These are phyloP conservation scores for Nakataea oryzae DNA, from an alignment of 2,329 filamentous ascomycete genomes.

Conservation along the genomic window DNA sequence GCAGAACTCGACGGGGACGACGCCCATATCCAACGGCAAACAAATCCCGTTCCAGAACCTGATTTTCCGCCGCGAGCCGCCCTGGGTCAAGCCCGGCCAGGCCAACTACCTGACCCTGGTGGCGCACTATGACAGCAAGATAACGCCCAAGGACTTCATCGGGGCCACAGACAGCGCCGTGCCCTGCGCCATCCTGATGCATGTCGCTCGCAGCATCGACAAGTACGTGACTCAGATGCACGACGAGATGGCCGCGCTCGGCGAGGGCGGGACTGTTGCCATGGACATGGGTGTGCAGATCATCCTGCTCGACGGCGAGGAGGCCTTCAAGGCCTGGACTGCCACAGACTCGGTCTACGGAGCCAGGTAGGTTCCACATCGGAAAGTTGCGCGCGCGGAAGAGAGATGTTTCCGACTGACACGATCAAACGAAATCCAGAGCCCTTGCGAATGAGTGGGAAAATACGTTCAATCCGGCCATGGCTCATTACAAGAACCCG, in stretches of 20 bases:
- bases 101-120: slow-evolving; percentile 66
- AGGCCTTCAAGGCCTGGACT: slow-evolving; percentile 67
- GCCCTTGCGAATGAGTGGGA: slow-evolving; percentile 69
- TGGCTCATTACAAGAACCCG: slow-evolving; percentile 58
- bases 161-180: slow-evolving; percentile 78
- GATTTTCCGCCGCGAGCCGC: slow-evolving; percentile 67
- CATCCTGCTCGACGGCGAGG: slow-evolving; percentile 71
- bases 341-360: slow-evolving; percentile 68
- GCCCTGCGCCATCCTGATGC: slow-evolving; percentile 76
- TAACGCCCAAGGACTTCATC: slow-evolving; percentile 63
- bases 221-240: slow-evolving; percentile 64
- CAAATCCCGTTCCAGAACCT: slow-evolving; percentile 68
- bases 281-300: slow-evolving; percentile 71
- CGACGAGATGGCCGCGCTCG: slow-evolving; percentile 52
- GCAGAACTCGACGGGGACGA: slow-evolving; percentile 66
- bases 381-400: not conserved
- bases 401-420: not conserved
- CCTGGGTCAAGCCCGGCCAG: slow-evolving; percentile 60
- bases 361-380: slow-evolving; percentile 39
- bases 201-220: slow-evolving; percentile 63
- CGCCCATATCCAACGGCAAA: slow-evolving; percentile 50
- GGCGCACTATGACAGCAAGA: slow-evolving; percentile 76
- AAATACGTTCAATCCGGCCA: slow-evolving; percentile 48
- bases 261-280: slow-evolving; percentile 39
- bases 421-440: slow-evolving; percentile 15